Percentiles rank a stretch among this genome's conserved stretches.
These are phyloP conservation scores for Metschnikowia arizonensis DNA, from an alignment of 805 yeast genomes.

Conservation along the genomic window DNA sequence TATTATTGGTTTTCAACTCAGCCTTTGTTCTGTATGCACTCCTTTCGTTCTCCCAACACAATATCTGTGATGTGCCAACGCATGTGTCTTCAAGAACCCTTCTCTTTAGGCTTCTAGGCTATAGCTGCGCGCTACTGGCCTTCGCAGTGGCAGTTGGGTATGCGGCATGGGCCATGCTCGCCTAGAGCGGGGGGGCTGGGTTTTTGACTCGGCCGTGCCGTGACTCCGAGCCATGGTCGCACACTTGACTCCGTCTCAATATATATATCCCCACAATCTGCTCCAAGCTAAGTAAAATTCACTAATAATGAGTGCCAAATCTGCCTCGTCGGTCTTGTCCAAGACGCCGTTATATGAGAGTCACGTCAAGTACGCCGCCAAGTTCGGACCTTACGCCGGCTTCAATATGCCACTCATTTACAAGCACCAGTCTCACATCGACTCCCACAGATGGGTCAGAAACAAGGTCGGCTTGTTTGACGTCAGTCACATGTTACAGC, in stretches of 20 bases:
- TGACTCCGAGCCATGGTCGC: neutral
- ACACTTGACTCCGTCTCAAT: slow-evolving; percentile 1
- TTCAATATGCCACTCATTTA: slow-evolving; percentile 91
- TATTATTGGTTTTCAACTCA: slow-evolving; percentile 10
- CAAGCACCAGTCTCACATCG: slow-evolving; percentile 79
- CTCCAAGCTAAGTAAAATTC: neutral
- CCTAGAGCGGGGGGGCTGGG: neutral
- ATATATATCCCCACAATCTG: slow-evolving; percentile 1
- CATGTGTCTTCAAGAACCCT: neutral
- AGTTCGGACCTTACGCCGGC: slow-evolving; percentile 96
- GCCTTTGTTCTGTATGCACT: slow-evolving; percentile 7
- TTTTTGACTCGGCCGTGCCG: neutral
- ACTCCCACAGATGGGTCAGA: slow-evolving; percentile 94
- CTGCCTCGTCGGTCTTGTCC: slow-evolving; percentile 25
- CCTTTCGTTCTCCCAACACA: slow-evolving; percentile 1
- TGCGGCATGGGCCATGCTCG: slow-evolving; percentile 2
- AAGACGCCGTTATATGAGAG: slow-evolving; percentile 80
- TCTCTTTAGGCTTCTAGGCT: slow-evolving; percentile 3
- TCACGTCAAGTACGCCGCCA: slow-evolving; percentile 76
- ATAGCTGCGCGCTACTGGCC: slow-evolving; percentile 2
- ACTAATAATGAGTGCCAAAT: neutral
- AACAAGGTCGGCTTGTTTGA: slow-evolving; percentile 85
- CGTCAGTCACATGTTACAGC: slow-evolving; percentile 97
- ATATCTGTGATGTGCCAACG: slow-evolving; percentile 5
- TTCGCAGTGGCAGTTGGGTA: slow-evolving; percentile 2